Evolutionary conservation across 148 eudicot genomes (phyloP), one percentile per base, ranked within the genome.

Genomic region (Spergularia bocconei): DNA sequence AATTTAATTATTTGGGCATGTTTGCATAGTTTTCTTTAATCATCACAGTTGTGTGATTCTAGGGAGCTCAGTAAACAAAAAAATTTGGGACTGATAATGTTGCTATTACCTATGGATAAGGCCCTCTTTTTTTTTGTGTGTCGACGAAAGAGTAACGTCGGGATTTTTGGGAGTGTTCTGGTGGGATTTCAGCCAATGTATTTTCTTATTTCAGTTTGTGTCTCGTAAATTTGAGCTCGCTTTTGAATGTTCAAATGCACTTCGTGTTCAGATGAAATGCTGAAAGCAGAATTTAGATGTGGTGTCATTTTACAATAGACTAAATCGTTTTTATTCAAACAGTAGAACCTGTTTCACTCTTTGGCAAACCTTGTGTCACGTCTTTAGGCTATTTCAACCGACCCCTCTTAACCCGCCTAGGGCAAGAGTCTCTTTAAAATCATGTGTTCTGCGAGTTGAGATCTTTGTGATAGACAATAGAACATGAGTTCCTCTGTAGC

Each of bases 11-110:
- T 38, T 44, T 19, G n/a, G 54, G 33, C 72, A 51, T 69, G 59
- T 69, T 69, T 69, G 20, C 15, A 15, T 25, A 23, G 39, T 69
- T 4, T 53, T 69, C 52, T 25, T 13, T 25, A 20, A 51, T 68
- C 71, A 68, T 68, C 12, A 16, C 5, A 65, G 41, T 65, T 65
- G 48, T 38, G 69, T 6, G 21, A 38, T 14, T 63, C 47, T 63
- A 36, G 21, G 69, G 69, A 41, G 69, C 38, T 65, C 39, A 65
- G 51, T 15, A 15, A 65, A 65, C 69, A 39, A 17, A 29, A 29
- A 62, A 39, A 50, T 4, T 65, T 65, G 69, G 15, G 67, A 38
- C 47, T 63, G 19, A 13, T 65, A 65, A 38, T 39, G 20, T 65
- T 39, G 51, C 23, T 38, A 65, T 38, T 19, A 65, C 67, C 19